A percentile compares a stretch with the other conserved stretches of the same genome.
Evolutionary conservation across 306 rosid species (phyloP).

Genomic region (Cotoneaster glaucophyllus): DNA sequence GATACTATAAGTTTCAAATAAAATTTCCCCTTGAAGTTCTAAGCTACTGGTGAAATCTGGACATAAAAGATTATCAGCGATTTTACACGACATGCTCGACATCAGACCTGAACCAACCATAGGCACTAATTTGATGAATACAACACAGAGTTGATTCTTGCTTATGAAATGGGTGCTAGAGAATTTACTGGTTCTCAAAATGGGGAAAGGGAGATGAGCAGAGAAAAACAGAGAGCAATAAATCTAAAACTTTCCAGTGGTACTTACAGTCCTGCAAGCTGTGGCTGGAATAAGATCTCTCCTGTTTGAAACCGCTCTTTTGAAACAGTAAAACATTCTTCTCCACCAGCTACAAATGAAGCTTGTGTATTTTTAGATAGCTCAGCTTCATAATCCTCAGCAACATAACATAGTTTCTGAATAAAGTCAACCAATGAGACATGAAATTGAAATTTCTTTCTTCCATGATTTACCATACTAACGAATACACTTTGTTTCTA

Average conservation of each 20-base stretch:
- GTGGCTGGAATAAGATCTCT: conserved; percentile 80
- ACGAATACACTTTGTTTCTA: not conserved
- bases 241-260: not conserved
- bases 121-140: conserved; percentile 16
- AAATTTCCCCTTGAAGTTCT: not conserved
- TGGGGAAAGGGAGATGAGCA: not conserved
- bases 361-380: conserved; percentile 53
- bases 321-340: conserved; percentile 73
- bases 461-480: not conserved
- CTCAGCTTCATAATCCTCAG: conserved; percentile 86
- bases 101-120: conserved; percentile 47
- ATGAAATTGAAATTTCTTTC: not conserved
- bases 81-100: not conserved
- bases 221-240: not conserved
- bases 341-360: conserved; percentile 55
- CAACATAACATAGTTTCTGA: conserved; percentile 83
- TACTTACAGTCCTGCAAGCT: conserved; percentile 77
- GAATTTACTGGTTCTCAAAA: not conserved
- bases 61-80: not conserved
- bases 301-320: conserved; percentile 89
- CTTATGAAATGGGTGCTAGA: not conserved
- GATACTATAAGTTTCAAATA: not conserved
- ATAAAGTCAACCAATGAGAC: conserved; percentile 3
- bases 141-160: not conserved
- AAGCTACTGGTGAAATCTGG: not conserved